Conservation (phyloP, 208 protist genomes). For the Trypanosoma brucei region DNA sequence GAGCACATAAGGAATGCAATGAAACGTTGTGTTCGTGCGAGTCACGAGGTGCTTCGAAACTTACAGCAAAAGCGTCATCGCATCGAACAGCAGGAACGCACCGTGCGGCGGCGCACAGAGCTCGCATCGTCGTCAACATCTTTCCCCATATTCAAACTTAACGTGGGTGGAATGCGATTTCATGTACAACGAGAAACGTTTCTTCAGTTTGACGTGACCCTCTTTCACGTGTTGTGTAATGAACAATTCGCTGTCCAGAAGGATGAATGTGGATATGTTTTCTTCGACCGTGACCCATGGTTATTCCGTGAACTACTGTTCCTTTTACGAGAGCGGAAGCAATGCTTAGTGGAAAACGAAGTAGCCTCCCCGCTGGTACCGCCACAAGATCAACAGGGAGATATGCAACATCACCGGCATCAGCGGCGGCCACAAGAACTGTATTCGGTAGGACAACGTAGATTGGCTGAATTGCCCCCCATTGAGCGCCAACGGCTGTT, state of each 20-base stretch:
- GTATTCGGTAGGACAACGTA: not conserved
- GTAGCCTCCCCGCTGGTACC: not conserved
- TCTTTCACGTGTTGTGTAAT: constrained; percentile 18
- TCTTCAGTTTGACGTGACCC: constrained; percentile 14
- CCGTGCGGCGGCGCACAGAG: constrained; percentile 9
- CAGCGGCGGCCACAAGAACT: too few relatives aligned
- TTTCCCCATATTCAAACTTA: constrained; percentile 16
- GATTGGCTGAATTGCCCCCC: constrained; percentile 10
- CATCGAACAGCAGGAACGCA: constrained; percentile 11
- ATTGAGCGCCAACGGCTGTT: constrained; percentile 13
- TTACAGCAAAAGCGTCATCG: constrained; percentile 7
- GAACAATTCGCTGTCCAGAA: constrained; percentile 10
- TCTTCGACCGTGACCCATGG: constrained; percentile 25
- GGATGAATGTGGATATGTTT: constrained; percentile 20
- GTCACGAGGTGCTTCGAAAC: not conserved
- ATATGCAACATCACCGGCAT: too few relatives aligned
- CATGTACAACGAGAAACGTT: constrained; percentile 17
- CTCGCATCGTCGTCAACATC: not conserved
- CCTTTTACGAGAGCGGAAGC: constrained; percentile 15
- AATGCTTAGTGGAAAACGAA: not conserved
- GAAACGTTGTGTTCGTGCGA: not conserved
- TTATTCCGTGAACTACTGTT: constrained; percentile 23
- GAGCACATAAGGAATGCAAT: not conserved
- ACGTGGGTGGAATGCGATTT: constrained; percentile 26
- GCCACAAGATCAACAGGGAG: too few relatives aligned